These are phyloP conservation scores for Tephrocybe sp. DNA, from an alignment of 768 basidiomycete species.

Conservation along the genomic window DNA sequence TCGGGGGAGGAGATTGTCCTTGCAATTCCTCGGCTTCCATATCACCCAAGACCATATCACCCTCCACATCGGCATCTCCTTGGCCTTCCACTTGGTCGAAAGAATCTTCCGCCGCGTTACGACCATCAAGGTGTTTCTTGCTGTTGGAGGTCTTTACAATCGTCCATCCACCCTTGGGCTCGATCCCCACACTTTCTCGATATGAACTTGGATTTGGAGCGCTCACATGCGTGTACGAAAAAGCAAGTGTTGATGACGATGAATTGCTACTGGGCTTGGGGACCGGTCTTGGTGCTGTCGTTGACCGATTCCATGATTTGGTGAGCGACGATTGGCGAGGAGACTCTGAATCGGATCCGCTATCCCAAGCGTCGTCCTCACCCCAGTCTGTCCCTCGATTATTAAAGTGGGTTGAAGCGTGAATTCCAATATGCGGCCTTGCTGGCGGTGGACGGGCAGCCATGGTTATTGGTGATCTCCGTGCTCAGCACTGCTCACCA, in stretches of 20 bases:
- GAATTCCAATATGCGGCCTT: constrained; percentile 68
- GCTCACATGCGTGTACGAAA: constrained; percentile 78
- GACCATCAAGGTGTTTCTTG: constrained; percentile 19
- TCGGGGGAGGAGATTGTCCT: constrained; percentile 22
- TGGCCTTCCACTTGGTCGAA: constrained; percentile 28
- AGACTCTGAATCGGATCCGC: constrained; percentile 74
- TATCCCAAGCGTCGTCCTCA: constrained; percentile 90
- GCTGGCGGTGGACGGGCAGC: constrained; percentile 66
- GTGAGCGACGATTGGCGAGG: constrained; percentile 52
- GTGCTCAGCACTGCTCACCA: constrained; percentile 5
- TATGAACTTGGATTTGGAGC: constrained; percentile 77
- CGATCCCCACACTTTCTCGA: constrained; percentile 38
- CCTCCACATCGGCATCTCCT: constrained; percentile 66
- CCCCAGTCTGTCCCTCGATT: constrained; percentile 56
- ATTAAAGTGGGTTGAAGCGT: constrained; percentile 44
- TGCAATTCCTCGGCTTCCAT: constrained; percentile 54
- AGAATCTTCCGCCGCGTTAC: constrained; percentile 12
- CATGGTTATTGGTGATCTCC: constrained; percentile 28
- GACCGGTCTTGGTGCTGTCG: constrained; percentile 53
- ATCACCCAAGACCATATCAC: constrained; percentile 75
- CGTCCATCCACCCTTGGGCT: constrained; percentile 71
- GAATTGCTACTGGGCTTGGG: constrained; percentile 44
- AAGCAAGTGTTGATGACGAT: constrained; percentile 68
- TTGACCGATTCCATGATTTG: constrained; percentile 40
- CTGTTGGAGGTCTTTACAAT: constrained; percentile 51